Percentiles rank a stretch among this genome's conserved stretches.
Evolutionary conservation across 2,329 filamentous ascomycete species (phyloP).

Genomic region (Cladophialophora immunda): DNA sequence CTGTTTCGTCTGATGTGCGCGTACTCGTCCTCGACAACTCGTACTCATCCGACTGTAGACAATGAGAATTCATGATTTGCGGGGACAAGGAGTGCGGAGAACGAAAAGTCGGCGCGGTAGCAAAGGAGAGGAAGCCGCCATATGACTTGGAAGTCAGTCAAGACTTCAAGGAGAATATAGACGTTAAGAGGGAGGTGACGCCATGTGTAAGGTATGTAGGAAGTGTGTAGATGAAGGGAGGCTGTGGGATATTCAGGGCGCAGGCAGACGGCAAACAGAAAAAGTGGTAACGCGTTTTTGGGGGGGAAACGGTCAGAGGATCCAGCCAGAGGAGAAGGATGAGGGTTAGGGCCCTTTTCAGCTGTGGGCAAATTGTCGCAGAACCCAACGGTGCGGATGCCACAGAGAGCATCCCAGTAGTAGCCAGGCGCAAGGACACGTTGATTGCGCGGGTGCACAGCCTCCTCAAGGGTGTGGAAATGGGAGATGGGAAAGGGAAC

Average conservation of each 20-base stretch:
- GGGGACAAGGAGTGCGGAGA: conserved; percentile 18
- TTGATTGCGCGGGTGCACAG: conserved; percentile 15
- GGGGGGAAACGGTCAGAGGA: conserved; percentile 6
- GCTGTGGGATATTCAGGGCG: conserved; percentile 20
- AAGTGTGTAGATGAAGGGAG: conserved; percentile 1
- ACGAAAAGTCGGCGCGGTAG: conserved; percentile 5
- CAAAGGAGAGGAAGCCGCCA: conserved; percentile 25
- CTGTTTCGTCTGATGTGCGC: conserved; percentile 25
- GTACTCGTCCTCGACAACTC: conserved; percentile 34
- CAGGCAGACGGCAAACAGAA: conserved; percentile 19
- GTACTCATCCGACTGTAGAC: conserved; percentile 30
- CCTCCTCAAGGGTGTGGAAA: conserved; percentile 4
- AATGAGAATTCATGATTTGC: conserved; percentile 29
- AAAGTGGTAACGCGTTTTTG: conserved; percentile 9
- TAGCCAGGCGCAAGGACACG: conserved; percentile 2
- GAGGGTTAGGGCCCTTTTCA: not conserved
- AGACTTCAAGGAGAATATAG: conserved; percentile 7
- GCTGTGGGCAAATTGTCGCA: not conserved
- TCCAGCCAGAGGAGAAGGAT: not conserved
- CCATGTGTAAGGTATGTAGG: not conserved
- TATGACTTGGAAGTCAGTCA: conserved; percentile 20
- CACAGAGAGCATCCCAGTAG: not conserved
- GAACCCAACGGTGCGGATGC: not conserved
- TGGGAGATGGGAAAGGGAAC: conserved; percentile 10
- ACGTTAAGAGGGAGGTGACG: conserved; percentile 2